Conservation (phyloP, 2,329 filamentous ascomycete species). For the Neofusicoccum ribis region DNA sequence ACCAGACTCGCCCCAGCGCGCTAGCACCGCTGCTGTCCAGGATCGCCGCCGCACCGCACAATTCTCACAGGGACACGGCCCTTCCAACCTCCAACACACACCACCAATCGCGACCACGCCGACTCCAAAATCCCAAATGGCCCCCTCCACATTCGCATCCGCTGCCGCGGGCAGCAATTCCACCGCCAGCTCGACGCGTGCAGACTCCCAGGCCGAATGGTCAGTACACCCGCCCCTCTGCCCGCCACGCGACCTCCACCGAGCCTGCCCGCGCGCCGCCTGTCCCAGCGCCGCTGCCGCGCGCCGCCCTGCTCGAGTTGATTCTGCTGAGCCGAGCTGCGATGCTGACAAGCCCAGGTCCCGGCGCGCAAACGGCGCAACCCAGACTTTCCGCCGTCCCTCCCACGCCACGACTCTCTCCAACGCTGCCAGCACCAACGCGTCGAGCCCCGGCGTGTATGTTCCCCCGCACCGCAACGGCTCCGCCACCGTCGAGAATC, state of each 20-base stretch:
- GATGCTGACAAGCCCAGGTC: conserved; percentile 47
- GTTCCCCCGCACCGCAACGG: conserved; percentile 66
- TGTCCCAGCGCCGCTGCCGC: not conserved
- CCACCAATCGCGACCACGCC: conserved; percentile 12
- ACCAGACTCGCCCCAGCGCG: not conserved
- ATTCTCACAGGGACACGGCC: conserved; percentile 16
- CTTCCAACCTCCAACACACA: conserved; percentile 10
- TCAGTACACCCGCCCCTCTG: conserved; percentile 33
- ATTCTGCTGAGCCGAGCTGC: not conserved
- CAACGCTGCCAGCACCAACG: conserved; percentile 32
- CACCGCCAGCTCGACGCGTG: conserved; percentile 40
- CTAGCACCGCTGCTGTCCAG: conserved; percentile 13
- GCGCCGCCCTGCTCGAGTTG: not conserved
- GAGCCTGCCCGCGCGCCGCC: conserved; percentile 16
- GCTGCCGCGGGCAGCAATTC: conserved; percentile 47
- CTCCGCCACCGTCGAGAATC: conserved; percentile 52
- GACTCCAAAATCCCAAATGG: conserved; percentile 34
- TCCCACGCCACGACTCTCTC: conserved; percentile 60
- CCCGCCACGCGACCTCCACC: conserved; percentile 21
- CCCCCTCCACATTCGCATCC: conserved; percentile 52
- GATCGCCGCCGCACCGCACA: conserved; percentile 18
- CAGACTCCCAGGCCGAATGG: conserved; percentile 48
- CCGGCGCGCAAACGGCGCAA: conserved; percentile 65
- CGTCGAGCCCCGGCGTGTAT: conserved; percentile 52
- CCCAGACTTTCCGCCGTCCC: conserved; percentile 66